Conservation (phyloP, 495 filamentous ascomycete genomes). For the Hypomontagnella submonticulosa region DNA sequence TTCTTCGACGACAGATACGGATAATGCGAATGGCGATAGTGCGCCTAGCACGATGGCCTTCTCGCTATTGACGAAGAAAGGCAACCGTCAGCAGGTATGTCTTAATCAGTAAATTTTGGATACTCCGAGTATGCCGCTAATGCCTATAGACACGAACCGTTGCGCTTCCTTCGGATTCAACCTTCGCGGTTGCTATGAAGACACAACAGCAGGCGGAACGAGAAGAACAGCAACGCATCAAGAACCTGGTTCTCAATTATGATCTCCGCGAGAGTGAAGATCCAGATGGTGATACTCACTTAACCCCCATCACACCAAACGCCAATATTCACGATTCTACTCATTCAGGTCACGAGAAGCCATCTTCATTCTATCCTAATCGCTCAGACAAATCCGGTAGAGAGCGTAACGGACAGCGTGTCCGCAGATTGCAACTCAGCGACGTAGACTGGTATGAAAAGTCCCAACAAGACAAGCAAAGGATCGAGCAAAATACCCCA, state of each 20-base stretch:
- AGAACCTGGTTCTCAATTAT: conserved; percentile 95
- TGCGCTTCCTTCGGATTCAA: conserved; percentile 93
- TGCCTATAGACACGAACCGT: conserved; percentile 83
- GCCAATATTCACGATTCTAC: conserved; percentile 58
- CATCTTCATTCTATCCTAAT: conserved; percentile 57
- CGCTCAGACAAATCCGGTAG: conserved; percentile 74
- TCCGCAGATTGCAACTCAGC: conserved; percentile 91
- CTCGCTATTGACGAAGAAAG: conserved; percentile 93
- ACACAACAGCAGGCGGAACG: conserved; percentile 93
- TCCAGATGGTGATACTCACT: conserved; percentile 72
- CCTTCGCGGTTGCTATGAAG: conserved; percentile 94
- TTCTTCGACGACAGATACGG: conserved; percentile 58
- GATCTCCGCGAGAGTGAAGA: conserved; percentile 85
- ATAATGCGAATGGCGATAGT: conserved; percentile 58
- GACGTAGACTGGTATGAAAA: conserved; percentile 93
- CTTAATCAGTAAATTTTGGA: background rate
- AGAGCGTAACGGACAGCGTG: conserved; percentile 80
- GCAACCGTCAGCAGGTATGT: conserved; percentile 90
- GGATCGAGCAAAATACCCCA: conserved; percentile 21
- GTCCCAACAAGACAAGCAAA: conserved; percentile 42
- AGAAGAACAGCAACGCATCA: conserved; percentile 97
- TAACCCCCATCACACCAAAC: conserved; percentile 48
- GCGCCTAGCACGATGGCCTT: conserved; percentile 80
- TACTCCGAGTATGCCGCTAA: conserved; percentile 18
- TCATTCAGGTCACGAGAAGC: conserved; percentile 60